Evolutionary conservation across 495 filamentous ascomycete species (phyloP).

Genomic region (Xylaria intraflava): DNA sequence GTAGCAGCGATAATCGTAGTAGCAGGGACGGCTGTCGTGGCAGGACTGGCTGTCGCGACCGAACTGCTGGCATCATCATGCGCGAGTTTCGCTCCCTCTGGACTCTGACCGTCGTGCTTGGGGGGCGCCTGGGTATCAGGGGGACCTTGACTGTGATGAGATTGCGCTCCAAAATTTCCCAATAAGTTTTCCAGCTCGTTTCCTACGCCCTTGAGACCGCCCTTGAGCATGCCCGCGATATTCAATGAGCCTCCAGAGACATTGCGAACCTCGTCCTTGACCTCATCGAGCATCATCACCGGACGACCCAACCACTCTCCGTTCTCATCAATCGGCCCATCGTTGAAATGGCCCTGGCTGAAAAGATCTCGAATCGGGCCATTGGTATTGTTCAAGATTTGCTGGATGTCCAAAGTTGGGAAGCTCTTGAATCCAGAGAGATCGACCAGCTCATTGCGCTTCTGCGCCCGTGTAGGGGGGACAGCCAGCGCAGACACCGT

Average conservation of each 20-base stretch:
- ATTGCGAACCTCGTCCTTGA: neutral
- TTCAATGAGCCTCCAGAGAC: neutral
- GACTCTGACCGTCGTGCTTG: too few species aligned
- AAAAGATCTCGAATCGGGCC: neutral
- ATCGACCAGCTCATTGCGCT: conserved; percentile 18
- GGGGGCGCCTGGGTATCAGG: too few species aligned
- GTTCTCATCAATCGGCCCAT: conserved; percentile 5
- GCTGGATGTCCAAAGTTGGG: conserved; percentile 8
- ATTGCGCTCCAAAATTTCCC: too few species aligned
- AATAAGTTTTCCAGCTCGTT: too few species aligned
- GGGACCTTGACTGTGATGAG: too few species aligned
- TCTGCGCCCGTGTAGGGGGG: conserved; percentile 9
- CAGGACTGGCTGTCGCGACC: too few species aligned
- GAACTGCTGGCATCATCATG: too few species aligned
- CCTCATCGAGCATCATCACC: neutral
- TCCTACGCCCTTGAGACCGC: too few species aligned
- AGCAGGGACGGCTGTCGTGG: neutral
- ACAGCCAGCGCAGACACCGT: conserved; percentile 22
- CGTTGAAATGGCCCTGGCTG: conserved; percentile 4
- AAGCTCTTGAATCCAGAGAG: conserved; percentile 22
- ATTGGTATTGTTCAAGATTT: conserved; percentile 6
- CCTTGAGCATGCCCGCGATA: too few species aligned
- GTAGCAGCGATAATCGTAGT: too few species aligned
- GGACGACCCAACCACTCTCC: conserved; percentile 8
- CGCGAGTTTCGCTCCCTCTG: too few species aligned